These are phyloP conservation scores for Butyriboletus loyo DNA, from an alignment of 768 basidiomycete species.

Conservation along the genomic window DNA sequence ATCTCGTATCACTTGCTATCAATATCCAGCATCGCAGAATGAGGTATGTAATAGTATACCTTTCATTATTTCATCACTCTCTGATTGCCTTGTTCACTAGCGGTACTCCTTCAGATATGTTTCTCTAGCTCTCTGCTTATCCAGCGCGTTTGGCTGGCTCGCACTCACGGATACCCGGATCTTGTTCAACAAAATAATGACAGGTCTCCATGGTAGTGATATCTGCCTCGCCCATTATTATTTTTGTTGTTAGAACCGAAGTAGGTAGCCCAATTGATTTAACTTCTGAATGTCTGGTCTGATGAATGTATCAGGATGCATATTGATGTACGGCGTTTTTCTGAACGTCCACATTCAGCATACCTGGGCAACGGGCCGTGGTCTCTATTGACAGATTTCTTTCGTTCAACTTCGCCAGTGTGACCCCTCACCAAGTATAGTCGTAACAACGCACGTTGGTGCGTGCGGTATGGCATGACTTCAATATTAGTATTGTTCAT, in stretches of 20 bases:
- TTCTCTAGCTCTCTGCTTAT: constrained; percentile 16
- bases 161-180: constrained; percentile 8
- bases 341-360: neutral
- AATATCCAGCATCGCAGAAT: constrained; percentile 5
- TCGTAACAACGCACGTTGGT: too few species aligned
- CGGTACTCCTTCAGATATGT: constrained; percentile 4
- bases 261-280: neutral
- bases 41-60: constrained; percentile 15
- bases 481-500: neutral
- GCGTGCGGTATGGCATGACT: too few species aligned
- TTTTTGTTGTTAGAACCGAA: neutral
- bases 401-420: neutral
- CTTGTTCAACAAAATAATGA: neutral
- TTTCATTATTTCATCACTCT: neutral
- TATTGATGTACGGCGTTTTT: neutral
- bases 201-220: neutral
- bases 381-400: constrained; percentile 1
- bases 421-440: too few species aligned
- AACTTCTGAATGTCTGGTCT: neutral
- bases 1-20: constrained; percentile 31
- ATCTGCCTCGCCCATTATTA: neutral
- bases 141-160: constrained; percentile 25
- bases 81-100: constrained; percentile 2
- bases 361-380: neutral
- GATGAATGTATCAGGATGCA: neutral